Evolutionary conservation across 306 rosid genomes (phyloP).

Genomic region (Fragaria nilgerrensis): DNA sequence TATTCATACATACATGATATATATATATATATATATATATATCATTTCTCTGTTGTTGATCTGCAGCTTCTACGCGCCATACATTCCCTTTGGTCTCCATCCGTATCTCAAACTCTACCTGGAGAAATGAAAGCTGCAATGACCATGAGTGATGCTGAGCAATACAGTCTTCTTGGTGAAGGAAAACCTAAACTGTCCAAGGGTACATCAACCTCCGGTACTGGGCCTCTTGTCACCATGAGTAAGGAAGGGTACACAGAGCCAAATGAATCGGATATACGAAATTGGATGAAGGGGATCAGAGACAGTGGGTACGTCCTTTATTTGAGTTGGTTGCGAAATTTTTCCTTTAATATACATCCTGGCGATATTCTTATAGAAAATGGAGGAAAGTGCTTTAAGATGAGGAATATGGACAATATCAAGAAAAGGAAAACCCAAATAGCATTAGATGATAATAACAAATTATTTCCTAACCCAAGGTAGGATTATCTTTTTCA

Average conservation of each 20-base stretch:
- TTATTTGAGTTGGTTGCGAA: conserved; percentile 5
- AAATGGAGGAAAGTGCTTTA: neutral
- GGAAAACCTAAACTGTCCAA: conserved; percentile 70
- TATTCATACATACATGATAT: neutral
- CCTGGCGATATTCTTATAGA: neutral
- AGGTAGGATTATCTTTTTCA: neutral
- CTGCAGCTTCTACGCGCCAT: conserved; percentile 78
- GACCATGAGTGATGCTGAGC: conserved; percentile 77
- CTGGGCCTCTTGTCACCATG: conserved; percentile 50
- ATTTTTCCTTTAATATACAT: conserved; percentile 10
- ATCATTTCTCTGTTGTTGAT: conserved; percentile 16
- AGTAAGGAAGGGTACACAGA: conserved; percentile 67
- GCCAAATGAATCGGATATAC: conserved; percentile 66
- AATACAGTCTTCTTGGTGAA: conserved; percentile 87
- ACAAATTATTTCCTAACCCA: neutral
- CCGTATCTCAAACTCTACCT: conserved; percentile 67
- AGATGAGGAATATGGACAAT: neutral
- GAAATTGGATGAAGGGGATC: conserved; percentile 92
- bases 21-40: neutral
- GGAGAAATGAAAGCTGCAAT: conserved; percentile 83
- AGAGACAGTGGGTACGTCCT: conserved; percentile 89
- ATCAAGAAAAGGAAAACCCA: neutral
- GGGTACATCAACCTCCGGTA: conserved; percentile 36
- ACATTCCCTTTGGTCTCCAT: conserved; percentile 91
- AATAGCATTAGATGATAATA: neutral